Evolutionary conservation across 83 land plant species (phyloP), one percentile per base, ranked within the genome.

Genomic region (Picea abies): DNA sequence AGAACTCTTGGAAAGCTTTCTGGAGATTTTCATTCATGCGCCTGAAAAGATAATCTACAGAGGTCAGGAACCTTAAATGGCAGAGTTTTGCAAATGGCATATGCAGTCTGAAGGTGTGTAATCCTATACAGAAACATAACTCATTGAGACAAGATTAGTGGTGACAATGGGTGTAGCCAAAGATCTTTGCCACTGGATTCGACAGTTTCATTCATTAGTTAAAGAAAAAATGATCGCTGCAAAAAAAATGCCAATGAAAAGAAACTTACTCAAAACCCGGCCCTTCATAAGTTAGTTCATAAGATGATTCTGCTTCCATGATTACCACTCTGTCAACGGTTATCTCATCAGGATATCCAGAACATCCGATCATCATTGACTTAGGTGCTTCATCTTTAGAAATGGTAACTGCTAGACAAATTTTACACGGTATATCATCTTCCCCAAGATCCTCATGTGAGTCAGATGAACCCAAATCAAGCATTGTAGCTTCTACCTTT

Each of bases 291-390:
- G 87, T 86, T 22, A 60, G 44, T 23, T 63, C 5, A 0, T 67
- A 62, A 73, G 29, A 26, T 5, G 17, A 71, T 10, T 79, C 85
- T 1, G n/a, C 22, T 23, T 15, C 41, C 84, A 19, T 80, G 2
- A 83, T 63, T 82, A 84, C 88, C 8, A 93, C 90, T 80, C 86
- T 87, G 67, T 87, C 83, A 63, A 90, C 78, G 32, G 85, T 80
- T 49, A 93, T 80, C 47, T 25, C 44, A 41, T 90, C 87, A 20
- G 95, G 90, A 91, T 92, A 89, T 16, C 86, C 93, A 39, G 91
- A 89, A 78, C 93, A 90, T 32, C 86, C 39, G 75, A 90, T 85
- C 79, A 86, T 78, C 79, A 93, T 37, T 2, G 25, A 72, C 4
- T 75, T 35, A 47, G 58, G 22, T n/a, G 60, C 83, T 3, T 85